Evolutionary conservation across 305 asterid species (phyloP).

Genomic region (Caryopteris hybrid): DNA sequence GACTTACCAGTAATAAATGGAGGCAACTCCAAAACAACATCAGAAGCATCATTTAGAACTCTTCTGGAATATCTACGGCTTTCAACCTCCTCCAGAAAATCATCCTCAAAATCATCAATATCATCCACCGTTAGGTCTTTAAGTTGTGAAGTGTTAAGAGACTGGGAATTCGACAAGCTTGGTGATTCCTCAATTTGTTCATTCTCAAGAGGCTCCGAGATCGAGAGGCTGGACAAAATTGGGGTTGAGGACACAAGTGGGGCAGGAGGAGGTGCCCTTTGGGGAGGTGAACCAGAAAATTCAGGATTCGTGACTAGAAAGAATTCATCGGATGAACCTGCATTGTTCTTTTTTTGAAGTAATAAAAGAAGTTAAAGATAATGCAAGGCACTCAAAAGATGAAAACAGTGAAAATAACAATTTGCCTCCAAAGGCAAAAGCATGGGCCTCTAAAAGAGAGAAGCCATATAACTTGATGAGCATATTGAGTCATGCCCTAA

Average conservation of each 20-base stretch:
- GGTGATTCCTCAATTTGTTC: constrained; percentile 58
- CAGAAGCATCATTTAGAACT: constrained; percentile 90
- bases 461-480: neutral
- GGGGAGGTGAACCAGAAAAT: constrained; percentile 87
- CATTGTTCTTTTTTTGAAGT: constrained; percentile 55
- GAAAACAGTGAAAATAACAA: neutral
- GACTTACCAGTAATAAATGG: constrained; percentile 77
- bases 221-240: constrained; percentile 51
- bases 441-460: neutral
- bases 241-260: constrained; percentile 49
- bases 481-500: neutral
- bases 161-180: constrained; percentile 56
- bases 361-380: constrained; percentile 20
- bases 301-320: constrained; percentile 76
- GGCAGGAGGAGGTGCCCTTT: constrained; percentile 70
- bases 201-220: constrained; percentile 53
- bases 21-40: constrained; percentile 76
- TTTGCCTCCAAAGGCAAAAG: neutral
- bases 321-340: constrained; percentile 81
- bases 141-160: constrained; percentile 54
- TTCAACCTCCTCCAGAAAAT: constrained; percentile 60
- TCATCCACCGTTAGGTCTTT: constrained; percentile 88
- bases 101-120: constrained; percentile 88
- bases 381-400: neutral
- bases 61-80: constrained; percentile 87